Base-by-base conservation (phyloP, 371 early-diverging fungal species). In the Enterocytospora artemiae region DNA sequence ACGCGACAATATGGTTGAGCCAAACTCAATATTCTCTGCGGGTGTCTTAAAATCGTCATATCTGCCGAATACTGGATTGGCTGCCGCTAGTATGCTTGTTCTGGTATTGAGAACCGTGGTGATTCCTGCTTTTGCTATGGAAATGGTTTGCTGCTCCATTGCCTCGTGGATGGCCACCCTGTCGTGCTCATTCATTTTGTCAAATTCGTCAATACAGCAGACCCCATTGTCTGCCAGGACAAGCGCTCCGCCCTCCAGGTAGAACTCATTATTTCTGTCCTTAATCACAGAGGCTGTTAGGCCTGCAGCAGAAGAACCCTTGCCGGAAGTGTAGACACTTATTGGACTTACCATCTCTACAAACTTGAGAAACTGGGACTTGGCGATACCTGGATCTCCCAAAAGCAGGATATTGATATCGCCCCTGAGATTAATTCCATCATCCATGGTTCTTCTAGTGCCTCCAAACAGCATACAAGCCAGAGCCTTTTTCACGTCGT, bases 121-220 rank as follows among this genome's bases (percentile, higher is more conserved):
- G 73, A 99, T 99, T 65, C 97, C 99, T 22, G 99, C 99, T 80
- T 99, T 99, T 53, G 97, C 94, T 69, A 99, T 96, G 5, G 91
- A 91, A 60, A 98, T 95, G 0, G 97, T 98, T 76, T 96, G 96
- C 80, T 98, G 99, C 81, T 99, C 97, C 99, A 99, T 99, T 20
- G 99, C 99, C 82, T 98, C 99, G 82, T 98, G 99, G 72, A 98
- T 98, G 22, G 96, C 95, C 0, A 96, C 96, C 62, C 96, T 84
- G 78, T 98, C 99, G 75, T 91, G 91, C 55, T 96, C 93, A 69
- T 92, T 82, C 97, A 96, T 96, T 82, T 98, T 96, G 80, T 98
- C 99, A 81, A 98, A 96, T 81, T 98, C 99, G 82, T 96, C 96
- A 77, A 96, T 98, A 81, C 96, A 96, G 41, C 95, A 95, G 28